Conservation (phyloP, 495 filamentous ascomycete genomes). For the Choiromyces venosus region DNA sequence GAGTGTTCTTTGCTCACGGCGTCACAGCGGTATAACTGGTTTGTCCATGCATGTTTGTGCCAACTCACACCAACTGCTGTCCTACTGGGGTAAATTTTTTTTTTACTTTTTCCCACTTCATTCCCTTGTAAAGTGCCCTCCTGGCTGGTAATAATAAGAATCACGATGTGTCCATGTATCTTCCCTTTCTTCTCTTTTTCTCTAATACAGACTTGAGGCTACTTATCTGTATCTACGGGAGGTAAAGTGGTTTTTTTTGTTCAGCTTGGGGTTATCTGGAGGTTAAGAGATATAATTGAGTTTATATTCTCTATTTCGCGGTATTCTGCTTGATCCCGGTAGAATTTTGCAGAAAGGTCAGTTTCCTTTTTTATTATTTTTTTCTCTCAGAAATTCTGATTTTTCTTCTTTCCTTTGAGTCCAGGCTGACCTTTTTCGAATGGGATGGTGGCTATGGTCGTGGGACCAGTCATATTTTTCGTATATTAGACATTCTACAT, state of each 20-base stretch:
- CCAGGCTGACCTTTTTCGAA: slow-evolving; percentile 14
- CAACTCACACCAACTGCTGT: neutral
- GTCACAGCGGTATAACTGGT: neutral
- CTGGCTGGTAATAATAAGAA: slow-evolving; percentile 30
- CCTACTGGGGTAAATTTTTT: neutral
- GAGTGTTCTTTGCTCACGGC: neutral
- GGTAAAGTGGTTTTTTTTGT: neutral
- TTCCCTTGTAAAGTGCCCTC: neutral
- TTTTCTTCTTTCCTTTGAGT: slow-evolving; percentile 28
- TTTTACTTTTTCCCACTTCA: neutral
- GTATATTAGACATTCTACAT: slow-evolving; percentile 19
- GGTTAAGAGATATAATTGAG: neutral
- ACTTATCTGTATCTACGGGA: slow-evolving; percentile 21
- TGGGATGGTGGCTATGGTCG: slow-evolving; percentile 14
- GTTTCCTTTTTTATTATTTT: slow-evolving; percentile 6
- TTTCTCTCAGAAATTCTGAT: slow-evolving; percentile 27
- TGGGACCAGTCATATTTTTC: slow-evolving; percentile 13
- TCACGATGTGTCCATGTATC: slow-evolving; percentile 36
- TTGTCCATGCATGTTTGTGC: neutral
- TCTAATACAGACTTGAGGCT: slow-evolving; percentile 15
- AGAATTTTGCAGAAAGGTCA: slow-evolving; percentile 15
- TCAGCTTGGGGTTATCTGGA: neutral
- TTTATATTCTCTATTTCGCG: slow-evolving; percentile 10
- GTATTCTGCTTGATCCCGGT: slow-evolving; percentile 24
- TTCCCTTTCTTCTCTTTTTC: slow-evolving; percentile 25